Conservation (phyloP, 1,284 basidiomycete species). For the Cryptococcus deneoformans region DNA sequence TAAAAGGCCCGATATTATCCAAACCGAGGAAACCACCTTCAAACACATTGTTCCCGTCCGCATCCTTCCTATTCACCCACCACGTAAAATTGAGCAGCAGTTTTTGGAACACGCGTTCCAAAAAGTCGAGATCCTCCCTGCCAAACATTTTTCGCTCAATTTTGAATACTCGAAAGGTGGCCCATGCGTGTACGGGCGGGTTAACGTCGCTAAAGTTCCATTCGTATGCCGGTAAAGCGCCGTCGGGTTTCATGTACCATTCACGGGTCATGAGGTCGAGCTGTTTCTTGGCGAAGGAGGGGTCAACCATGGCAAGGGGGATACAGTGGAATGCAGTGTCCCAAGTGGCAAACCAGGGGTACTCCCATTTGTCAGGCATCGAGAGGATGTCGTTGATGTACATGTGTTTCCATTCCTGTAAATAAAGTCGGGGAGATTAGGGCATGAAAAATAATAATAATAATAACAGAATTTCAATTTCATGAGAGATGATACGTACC, state of each 20-base stretch:
- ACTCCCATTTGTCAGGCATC: conserved; percentile 99
- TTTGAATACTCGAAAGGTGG: conserved; percentile 96
- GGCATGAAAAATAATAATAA: not conserved
- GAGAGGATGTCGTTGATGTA: conserved; percentile 94
- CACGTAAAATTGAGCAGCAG: conserved; percentile 92
- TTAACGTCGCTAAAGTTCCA: conserved; percentile 99
- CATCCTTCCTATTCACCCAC: conserved; percentile 99
- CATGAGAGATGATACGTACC: conserved; percentile 51
- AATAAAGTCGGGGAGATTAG: not conserved
- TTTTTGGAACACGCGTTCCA: conserved; percentile 98
- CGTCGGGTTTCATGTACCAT: conserved; percentile 98
- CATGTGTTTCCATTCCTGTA: conserved; percentile 88
- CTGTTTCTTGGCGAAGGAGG: conserved; percentile 91
- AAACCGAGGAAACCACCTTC: conserved; percentile 97
- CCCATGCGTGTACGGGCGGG: conserved; percentile 97
- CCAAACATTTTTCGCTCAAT: conserved; percentile 95
- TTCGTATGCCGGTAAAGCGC: conserved; percentile 96
- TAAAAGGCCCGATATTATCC: conserved; percentile 98
- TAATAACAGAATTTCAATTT: too few relatives aligned
- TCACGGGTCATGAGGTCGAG: conserved; percentile 93
- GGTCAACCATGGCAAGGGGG: conserved; percentile 87
- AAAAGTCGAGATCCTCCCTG: conserved; percentile 82
- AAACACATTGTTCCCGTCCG: conserved; percentile 92
- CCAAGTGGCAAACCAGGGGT: conserved; percentile 88
- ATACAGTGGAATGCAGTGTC: conserved; percentile 99